Percentiles rank a stretch among this genome's conserved stretches.
Conservation (phyloP, 768 basidiomycete species). For the Termitomyces sp. region DNA sequence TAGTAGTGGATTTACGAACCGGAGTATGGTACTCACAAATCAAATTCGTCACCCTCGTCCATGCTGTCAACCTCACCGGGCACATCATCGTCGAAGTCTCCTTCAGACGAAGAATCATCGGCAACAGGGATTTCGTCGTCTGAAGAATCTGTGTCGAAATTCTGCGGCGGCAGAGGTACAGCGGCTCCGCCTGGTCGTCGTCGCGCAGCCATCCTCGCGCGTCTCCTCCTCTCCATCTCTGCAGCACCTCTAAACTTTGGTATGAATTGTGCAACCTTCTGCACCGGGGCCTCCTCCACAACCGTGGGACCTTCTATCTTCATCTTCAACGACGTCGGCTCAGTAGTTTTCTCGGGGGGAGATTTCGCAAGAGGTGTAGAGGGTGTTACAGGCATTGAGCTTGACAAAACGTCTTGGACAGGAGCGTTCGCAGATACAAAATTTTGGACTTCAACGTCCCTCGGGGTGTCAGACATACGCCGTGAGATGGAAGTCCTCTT, state of each 20-base stretch:
- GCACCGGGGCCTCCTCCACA: constrained; percentile 40
- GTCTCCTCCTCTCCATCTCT: constrained; percentile 80
- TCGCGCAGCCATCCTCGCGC: constrained; percentile 63
- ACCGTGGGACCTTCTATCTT: constrained; percentile 38
- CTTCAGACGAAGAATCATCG: constrained; percentile 45
- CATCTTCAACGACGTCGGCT: constrained; percentile 30
- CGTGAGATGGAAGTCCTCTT: constrained; percentile 54
- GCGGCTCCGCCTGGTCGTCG: constrained; percentile 35
- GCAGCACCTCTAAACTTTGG: constrained; percentile 80
- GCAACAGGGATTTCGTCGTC: constrained; percentile 44
- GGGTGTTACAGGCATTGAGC: constrained; percentile 24
- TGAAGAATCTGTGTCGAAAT: constrained; percentile 52
- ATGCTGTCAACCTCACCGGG: constrained; percentile 43
- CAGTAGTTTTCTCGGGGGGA: constrained; percentile 8
- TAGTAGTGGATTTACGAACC: neutral
- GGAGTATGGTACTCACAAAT: constrained; percentile 54
- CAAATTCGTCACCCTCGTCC: constrained; percentile 74
- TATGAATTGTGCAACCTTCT: constrained; percentile 58
- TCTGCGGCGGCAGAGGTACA: constrained; percentile 32
- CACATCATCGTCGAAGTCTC: constrained; percentile 48
- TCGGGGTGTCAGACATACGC: constrained; percentile 38
- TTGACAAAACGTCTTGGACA: constrained; percentile 29
- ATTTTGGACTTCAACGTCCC: constrained; percentile 32
- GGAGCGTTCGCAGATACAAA: constrained; percentile 29
- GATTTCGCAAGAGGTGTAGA: constrained; percentile 21